phyloP scores from a whole-genome alignment of 2,329 filamentous ascomycete genomes.

The Alternaria brassicicola region DNA sequence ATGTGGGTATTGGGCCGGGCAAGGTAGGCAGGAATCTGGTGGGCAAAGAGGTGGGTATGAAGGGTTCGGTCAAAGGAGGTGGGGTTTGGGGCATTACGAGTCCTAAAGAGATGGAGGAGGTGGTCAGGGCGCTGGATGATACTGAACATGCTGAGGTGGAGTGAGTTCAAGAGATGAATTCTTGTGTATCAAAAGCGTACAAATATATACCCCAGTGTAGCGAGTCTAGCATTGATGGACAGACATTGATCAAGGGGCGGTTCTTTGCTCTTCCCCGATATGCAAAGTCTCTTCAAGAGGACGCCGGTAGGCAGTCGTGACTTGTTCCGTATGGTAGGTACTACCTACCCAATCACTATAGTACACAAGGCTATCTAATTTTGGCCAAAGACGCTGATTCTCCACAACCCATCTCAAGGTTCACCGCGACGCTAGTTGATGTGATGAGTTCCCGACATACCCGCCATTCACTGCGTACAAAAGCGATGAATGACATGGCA shows the following conservation, averaged over 20 bases:
- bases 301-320: no score
- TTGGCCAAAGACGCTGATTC: no score
- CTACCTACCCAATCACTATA: no score
- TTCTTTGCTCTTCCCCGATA: no score
- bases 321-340: no score
- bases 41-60: conserved; percentile 92
- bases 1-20: conserved; percentile 91
- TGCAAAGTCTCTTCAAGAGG: no score
- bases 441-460: no score
- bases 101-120: conserved; percentile 63
- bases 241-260: background rate
- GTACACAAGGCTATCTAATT: no score
- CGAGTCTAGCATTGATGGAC: background rate
- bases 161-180: background rate
- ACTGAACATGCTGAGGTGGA: conserved; percentile 46
- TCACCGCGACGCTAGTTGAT: no score
- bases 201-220: conserved; percentile 8
- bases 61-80: conserved; percentile 81
- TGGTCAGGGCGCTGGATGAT: conserved; percentile 54
- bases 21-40: conserved; percentile 94
- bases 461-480: no score
- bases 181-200: background rate
- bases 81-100: conserved; percentile 92
- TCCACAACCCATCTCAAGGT: no score
- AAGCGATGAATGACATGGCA: no score